Percentiles rank a stretch among this genome's conserved stretches.
phyloP scores from a whole-genome alignment of 768 basidiomycete genomes.

The Rickenella mellea region DNA sequence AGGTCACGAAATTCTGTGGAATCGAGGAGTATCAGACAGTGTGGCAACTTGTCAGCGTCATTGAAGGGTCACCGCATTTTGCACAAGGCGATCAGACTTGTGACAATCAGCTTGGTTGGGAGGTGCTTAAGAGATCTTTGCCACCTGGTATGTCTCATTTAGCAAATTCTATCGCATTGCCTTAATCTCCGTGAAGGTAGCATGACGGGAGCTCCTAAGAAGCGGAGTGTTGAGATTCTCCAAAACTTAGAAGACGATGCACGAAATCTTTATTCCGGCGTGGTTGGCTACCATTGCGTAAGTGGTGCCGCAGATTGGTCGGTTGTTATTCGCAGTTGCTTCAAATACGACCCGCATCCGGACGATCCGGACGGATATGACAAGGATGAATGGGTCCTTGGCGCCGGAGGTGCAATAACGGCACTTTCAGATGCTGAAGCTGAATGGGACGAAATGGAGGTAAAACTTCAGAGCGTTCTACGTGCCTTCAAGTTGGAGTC shows the following conservation, averaged over 20 bases:
- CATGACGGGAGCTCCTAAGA: slow-evolving; percentile 97
- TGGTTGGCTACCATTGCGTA: slow-evolving; percentile 87
- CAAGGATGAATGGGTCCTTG: slow-evolving; percentile 62
- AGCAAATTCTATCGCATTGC: neutral
- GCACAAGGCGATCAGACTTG: slow-evolving; percentile 16
- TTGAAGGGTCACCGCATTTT: slow-evolving; percentile 48
- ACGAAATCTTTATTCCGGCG: slow-evolving; percentile 83
- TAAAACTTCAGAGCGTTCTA: slow-evolving; percentile 77
- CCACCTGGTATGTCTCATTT: slow-evolving; percentile 59
- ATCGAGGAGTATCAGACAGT: slow-evolving; percentile 93
- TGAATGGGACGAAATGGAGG: slow-evolving; percentile 92
- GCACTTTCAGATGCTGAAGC: slow-evolving; percentile 76
- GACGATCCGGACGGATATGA: slow-evolving; percentile 5
- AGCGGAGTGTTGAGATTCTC: slow-evolving; percentile 85
- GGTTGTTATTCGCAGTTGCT: slow-evolving; percentile 88
- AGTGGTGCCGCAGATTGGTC: slow-evolving; percentile 89
- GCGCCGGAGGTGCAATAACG: slow-evolving; percentile 95
- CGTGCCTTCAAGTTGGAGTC: no score
- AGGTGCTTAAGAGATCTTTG: slow-evolving; percentile 67
- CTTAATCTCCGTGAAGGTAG: slow-evolving; percentile 45
- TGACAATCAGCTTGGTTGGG: slow-evolving; percentile 56
- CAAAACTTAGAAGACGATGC: slow-evolving; percentile 65
- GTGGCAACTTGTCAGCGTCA: slow-evolving; percentile 92
- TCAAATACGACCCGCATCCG: slow-evolving; percentile 48
- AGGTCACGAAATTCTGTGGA: slow-evolving; percentile 74